phyloP scores from a whole-genome alignment of 1,284 basidiomycete species.

The Baeospora myosura region DNA sequence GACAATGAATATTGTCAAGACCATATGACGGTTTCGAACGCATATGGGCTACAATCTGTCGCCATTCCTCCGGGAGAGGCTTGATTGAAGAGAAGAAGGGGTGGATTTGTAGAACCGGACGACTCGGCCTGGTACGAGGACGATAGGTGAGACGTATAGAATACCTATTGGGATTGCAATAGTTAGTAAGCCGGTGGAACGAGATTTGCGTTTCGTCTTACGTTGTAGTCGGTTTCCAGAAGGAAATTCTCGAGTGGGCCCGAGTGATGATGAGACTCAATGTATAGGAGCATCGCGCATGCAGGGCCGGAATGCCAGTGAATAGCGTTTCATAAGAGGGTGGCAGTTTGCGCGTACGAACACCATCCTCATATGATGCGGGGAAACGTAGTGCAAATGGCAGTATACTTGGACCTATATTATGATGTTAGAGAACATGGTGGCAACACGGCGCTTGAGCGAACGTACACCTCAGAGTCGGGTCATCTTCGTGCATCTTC shows the following conservation, averaged over 20 bases:
- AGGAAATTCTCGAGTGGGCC: constrained; percentile 22
- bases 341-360: constrained; percentile 26
- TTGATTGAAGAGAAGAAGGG: constrained; percentile 36
- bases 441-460: background rate
- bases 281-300: constrained; percentile 27
- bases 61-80: constrained; percentile 39
- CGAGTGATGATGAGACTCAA: constrained; percentile 28
- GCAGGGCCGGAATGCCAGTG: constrained; percentile 27
- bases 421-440: background rate
- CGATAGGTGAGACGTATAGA: constrained; percentile 22
- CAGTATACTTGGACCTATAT: constrained; percentile 30
- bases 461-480: background rate
- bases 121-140: constrained; percentile 25
- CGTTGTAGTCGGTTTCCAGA: constrained; percentile 28
- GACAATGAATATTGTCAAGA: constrained; percentile 32
- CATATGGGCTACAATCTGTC: constrained; percentile 28
- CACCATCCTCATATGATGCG: constrained; percentile 23
- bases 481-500: constrained; percentile 16
- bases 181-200: constrained; percentile 6
- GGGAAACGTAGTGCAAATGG: constrained; percentile 36
- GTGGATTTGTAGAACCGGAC: constrained; percentile 20
- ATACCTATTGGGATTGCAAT: constrained; percentile 15
- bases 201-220: constrained; percentile 14
- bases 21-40: constrained; percentile 17
- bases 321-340: constrained; percentile 33